These are phyloP conservation scores for Didymella exigua DNA, from an alignment of 2,329 filamentous ascomycete species.

Conservation along the genomic window DNA sequence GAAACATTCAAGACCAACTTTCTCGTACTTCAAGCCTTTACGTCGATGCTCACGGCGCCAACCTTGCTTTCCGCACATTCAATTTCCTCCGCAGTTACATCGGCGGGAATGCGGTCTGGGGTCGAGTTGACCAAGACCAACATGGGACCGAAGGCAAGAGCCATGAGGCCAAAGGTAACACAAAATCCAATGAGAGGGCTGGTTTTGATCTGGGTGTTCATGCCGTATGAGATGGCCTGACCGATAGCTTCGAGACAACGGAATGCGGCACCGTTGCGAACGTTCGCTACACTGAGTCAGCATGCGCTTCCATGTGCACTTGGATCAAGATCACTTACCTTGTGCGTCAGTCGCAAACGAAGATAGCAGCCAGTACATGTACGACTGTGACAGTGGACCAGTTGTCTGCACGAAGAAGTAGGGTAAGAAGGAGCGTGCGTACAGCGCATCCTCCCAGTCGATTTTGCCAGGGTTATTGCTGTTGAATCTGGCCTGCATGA, in stretches of 20 bases:
- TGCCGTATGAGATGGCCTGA: slow-evolving; percentile 37
- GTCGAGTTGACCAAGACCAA: slow-evolving; percentile 39
- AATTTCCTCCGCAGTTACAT: slow-evolving; percentile 37
- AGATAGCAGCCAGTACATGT: slow-evolving; percentile 43
- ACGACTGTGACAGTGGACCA: slow-evolving; percentile 37
- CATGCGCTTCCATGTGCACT: background rate
- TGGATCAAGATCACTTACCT: slow-evolving; percentile 7
- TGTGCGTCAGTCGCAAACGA: slow-evolving; percentile 39
- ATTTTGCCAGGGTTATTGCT: slow-evolving; percentile 50
- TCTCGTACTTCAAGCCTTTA: slow-evolving; percentile 14
- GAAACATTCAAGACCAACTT: too few relatives aligned
- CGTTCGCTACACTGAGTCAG: slow-evolving; percentile 24
- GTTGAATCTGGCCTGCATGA: slow-evolving; percentile 54
- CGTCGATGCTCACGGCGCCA: slow-evolving; percentile 16
- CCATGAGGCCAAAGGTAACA: slow-evolving; percentile 43
- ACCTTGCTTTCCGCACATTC: slow-evolving; percentile 25
- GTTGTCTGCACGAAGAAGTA: slow-evolving; percentile 58
- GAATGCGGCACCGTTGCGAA: slow-evolving; percentile 35
- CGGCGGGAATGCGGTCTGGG: slow-evolving; percentile 41
- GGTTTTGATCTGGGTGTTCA: slow-evolving; percentile 40
- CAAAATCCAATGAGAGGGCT: slow-evolving; percentile 38
- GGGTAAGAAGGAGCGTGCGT: slow-evolving; percentile 53
- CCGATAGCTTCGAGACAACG: slow-evolving; percentile 37
- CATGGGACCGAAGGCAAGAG: slow-evolving; percentile 39
- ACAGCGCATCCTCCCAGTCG: slow-evolving; percentile 54